These are phyloP conservation scores for Podaxis sp. DNA, from an alignment of 768 basidiomycete species.

Conservation along the genomic window DNA sequence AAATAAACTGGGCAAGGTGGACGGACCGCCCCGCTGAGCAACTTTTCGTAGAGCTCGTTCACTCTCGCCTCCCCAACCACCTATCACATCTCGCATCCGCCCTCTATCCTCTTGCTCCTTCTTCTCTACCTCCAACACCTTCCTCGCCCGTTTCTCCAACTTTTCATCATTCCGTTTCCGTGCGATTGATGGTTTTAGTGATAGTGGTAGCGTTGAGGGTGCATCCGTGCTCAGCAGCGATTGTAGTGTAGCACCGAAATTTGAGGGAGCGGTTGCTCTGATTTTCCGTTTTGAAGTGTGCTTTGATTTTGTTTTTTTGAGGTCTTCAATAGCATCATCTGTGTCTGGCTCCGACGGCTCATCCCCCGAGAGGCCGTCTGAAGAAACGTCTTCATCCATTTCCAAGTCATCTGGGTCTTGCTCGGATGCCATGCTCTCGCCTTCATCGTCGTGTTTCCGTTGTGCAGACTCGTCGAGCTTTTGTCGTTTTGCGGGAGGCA, in stretches of 20 bases:
- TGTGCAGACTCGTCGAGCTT: conserved; percentile 35
- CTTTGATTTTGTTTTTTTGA: conserved; percentile 64
- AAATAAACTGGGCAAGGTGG: background rate
- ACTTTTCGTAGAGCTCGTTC: conserved; percentile 78
- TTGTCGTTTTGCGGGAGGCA: conserved; percentile 56
- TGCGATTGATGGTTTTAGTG: conserved; percentile 74
- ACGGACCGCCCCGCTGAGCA: conserved; percentile 80
- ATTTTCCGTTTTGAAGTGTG: conserved; percentile 84
- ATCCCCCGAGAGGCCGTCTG: conserved; percentile 22
- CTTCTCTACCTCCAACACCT: conserved; percentile 66
- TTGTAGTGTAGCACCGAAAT: conserved; percentile 75
- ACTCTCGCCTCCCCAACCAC: conserved; percentile 86
- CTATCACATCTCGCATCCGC: conserved; percentile 69
- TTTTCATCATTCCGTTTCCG: conserved; percentile 75
- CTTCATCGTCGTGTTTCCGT: conserved; percentile 28
- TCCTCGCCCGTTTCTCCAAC: conserved; percentile 69
- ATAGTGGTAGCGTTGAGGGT: conserved; percentile 70
- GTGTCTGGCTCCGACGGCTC: conserved; percentile 39
- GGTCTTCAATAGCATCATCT: conserved; percentile 61
- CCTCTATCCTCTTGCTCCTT: conserved; percentile 75
- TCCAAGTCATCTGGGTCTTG: conserved; percentile 19
- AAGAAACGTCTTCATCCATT: conserved; percentile 14
- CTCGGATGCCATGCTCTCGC: conserved; percentile 9
- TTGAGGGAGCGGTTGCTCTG: conserved; percentile 70
- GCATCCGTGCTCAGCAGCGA: conserved; percentile 69